Evolutionary conservation across 805 yeast genomes (phyloP).

Genomic region (Priceomyces castillae): DNA sequence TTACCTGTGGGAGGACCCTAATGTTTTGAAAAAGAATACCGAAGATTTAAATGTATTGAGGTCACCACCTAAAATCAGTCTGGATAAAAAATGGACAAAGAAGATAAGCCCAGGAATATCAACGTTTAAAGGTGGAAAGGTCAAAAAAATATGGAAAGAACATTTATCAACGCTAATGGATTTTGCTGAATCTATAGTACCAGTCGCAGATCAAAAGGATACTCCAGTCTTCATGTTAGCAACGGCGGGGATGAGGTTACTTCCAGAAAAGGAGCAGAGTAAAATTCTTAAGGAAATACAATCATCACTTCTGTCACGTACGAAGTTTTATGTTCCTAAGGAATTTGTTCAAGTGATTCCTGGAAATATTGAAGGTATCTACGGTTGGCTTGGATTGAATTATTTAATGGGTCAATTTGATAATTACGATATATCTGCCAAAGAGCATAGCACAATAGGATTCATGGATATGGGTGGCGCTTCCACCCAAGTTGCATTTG

Average conservation of each 20-base stretch:
- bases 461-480: conserved; percentile 99
- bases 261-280: conserved; percentile 53
- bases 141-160: conserved; percentile 59
- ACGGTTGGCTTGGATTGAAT: conserved; percentile 93
- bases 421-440: conserved; percentile 36
- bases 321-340: conserved; percentile 52
- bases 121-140: conserved; percentile 45
- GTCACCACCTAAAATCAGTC: conserved; percentile 67
- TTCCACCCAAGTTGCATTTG: conserved; percentile 92
- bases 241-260: conserved; percentile 93
- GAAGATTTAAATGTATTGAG: conserved; percentile 34
- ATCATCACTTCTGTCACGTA: conserved; percentile 46
- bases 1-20: conserved; percentile 69
- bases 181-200: conserved; percentile 71
- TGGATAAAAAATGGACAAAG: conserved; percentile 63
- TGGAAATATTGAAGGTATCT: conserved; percentile 92
- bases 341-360: conserved; percentile 82
- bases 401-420: conserved; percentile 70
- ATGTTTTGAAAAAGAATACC: conserved; percentile 12
- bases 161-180: conserved; percentile 67
- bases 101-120: conserved; percentile 88
- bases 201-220: conserved; percentile 50
- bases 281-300: conserved; percentile 63
- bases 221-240: conserved; percentile 93
- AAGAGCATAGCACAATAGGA: conserved; percentile 65